phyloP scores from a whole-genome alignment of 2,329 filamentous ascomycete genomes.

The Exophiala aquamarina region DNA sequence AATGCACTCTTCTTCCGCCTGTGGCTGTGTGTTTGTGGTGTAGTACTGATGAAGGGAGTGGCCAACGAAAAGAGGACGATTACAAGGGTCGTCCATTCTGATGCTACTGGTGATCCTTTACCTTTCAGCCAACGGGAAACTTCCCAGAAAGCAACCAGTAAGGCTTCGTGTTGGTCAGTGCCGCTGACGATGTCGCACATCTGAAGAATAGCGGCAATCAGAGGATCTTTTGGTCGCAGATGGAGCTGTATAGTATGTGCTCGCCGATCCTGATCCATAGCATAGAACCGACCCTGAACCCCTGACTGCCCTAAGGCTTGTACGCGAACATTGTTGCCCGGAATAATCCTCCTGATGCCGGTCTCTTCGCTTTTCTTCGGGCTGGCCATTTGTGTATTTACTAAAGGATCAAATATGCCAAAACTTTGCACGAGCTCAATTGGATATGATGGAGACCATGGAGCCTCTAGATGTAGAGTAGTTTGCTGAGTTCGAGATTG shows the following conservation, averaged over 20 bases:
- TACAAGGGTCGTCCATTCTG: slow-evolving; percentile 70
- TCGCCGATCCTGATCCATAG: slow-evolving; percentile 15
- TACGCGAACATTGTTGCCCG: slow-evolving; percentile 13
- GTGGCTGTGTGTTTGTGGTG: slow-evolving; percentile 31
- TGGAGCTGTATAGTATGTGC: slow-evolving; percentile 66
- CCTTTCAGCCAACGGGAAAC: slow-evolving; percentile 65
- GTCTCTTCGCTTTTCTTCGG: slow-evolving; percentile 20
- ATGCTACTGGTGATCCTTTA: slow-evolving; percentile 48
- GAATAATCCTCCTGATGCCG: slow-evolving; percentile 19
- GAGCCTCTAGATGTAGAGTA: slow-evolving; percentile 71
- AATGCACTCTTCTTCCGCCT: slow-evolving; percentile 43
- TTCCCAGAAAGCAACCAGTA: slow-evolving; percentile 73
- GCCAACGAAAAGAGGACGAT: slow-evolving; percentile 65
- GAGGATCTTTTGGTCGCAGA: slow-evolving; percentile 63
- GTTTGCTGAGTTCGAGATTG: slow-evolving; percentile 63
- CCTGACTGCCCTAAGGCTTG: slow-evolving; percentile 16
- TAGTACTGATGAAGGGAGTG: slow-evolving; percentile 54
- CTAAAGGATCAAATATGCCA: slow-evolving; percentile 59
- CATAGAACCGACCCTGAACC: slow-evolving; percentile 23
- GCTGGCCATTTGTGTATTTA: slow-evolving; percentile 52
- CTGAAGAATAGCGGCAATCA: slow-evolving; percentile 61
- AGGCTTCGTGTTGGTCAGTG: slow-evolving; percentile 56
- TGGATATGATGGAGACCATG: slow-evolving; percentile 70
- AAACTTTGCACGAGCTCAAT: slow-evolving; percentile 62
- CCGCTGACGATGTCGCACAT: slow-evolving; percentile 65